These are phyloP conservation scores for Phaeolepiota aurea DNA, from an alignment of 768 basidiomycete genomes.

Conservation along the genomic window DNA sequence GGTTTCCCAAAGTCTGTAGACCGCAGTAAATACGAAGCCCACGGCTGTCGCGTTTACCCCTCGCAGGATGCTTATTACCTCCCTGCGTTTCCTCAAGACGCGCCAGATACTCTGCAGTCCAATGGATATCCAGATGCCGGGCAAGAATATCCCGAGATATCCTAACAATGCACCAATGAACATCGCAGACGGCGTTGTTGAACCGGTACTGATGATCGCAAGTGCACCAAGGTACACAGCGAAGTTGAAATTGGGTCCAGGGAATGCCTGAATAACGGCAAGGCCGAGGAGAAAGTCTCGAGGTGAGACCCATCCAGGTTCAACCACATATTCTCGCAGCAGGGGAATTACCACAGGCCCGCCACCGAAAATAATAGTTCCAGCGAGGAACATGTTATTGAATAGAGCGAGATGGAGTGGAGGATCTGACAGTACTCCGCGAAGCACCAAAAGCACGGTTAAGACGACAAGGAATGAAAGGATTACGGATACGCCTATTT, in stretches of 20 bases:
- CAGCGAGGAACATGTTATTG: constrained; percentile 38
- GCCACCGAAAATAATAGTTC: constrained; percentile 42
- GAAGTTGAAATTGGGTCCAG: constrained; percentile 52
- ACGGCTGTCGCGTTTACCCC: constrained; percentile 34
- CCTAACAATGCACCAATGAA: constrained; percentile 37
- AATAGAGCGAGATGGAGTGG: constrained; percentile 27
- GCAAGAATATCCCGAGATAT: constrained; percentile 40
- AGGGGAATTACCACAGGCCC: constrained; percentile 53
- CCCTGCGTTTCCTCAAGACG: constrained; percentile 18
- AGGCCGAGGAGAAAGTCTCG: constrained; percentile 48
- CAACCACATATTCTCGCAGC: constrained; percentile 41
- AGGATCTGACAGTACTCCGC: constrained; percentile 13
- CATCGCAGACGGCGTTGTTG: constrained; percentile 18
- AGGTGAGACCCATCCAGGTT: constrained; percentile 40
- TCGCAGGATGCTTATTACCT: constrained; percentile 21
- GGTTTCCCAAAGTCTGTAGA: constrained; percentile 30
- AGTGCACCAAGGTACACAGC: constrained; percentile 44
- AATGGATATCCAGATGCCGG: constrained; percentile 30
- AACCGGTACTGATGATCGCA: constrained; percentile 15
- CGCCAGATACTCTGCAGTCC: constrained; percentile 28
- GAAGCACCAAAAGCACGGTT: constrained; percentile 18
- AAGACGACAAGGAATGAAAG: constrained; percentile 18
- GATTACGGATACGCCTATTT: constrained; percentile 15
- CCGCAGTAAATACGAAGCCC: constrained; percentile 32
- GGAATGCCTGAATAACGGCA: constrained; percentile 39